Conservation (phyloP, 805 yeast genomes). For the Monosporozyma aerobia region DNA sequence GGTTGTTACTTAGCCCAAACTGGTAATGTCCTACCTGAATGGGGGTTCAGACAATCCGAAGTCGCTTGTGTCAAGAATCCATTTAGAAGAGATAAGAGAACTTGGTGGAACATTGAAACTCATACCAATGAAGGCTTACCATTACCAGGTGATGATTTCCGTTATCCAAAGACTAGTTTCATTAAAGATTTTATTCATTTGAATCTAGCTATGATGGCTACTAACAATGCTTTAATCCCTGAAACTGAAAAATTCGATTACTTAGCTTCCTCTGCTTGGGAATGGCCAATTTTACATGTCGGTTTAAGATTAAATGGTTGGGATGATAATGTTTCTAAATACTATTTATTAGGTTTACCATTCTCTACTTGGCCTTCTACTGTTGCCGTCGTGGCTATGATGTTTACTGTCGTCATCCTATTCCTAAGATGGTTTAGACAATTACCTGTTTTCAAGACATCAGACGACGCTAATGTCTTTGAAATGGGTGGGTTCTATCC, state of each 20-base stretch:
- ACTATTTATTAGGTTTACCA: constrained; percentile 68
- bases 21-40: constrained; percentile 60
- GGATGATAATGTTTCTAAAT: constrained; percentile 46
- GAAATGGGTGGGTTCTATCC: constrained; percentile 70
- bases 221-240: constrained; percentile 76
- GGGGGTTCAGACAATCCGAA: constrained; percentile 85
- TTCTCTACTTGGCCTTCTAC: constrained; percentile 72
- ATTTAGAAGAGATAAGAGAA: constrained; percentile 65
- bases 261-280: constrained; percentile 73
- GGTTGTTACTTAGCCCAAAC: constrained; percentile 74
- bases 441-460: constrained; percentile 33
- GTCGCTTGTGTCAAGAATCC: constrained; percentile 59
- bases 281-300: constrained; percentile 72
- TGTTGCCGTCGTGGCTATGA: constrained; percentile 47
- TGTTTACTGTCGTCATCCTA: constrained; percentile 37
- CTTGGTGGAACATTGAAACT: constrained; percentile 82
- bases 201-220: constrained; percentile 87
- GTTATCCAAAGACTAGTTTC: constrained; percentile 62
- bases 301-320: constrained; percentile 78
- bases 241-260: constrained; percentile 66
- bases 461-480: constrained; percentile 41
- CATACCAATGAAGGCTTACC: constrained; percentile 57
- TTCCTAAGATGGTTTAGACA: constrained; percentile 65
- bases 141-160: constrained; percentile 33
- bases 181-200: constrained; percentile 65